Evolutionary conservation across 2,329 filamentous ascomycete genomes (phyloP), one percentile per base, ranked within the genome.

Genomic region (Pseudofabraea citricarpa): DNA sequence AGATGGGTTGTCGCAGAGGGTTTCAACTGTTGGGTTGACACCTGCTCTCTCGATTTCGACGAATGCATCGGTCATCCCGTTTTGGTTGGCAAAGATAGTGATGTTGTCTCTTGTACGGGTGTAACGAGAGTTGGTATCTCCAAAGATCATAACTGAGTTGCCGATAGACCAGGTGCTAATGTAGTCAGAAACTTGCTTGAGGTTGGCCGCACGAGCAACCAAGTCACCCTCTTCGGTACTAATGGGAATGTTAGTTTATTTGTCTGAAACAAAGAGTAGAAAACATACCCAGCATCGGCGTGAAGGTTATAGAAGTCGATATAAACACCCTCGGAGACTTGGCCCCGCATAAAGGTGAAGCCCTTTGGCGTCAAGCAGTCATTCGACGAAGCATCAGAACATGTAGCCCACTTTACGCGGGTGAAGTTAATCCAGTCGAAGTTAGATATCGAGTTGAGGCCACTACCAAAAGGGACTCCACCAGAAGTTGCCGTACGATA

Each of bases 321-420:
- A 47, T 74, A 81, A 6, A 78, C 70, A 13, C 72, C 72, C 26
- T 69, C 65, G 7, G 68, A 70, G 12, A 83, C 52, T 16, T 68
- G 62, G 31, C 74, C 61, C 10, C 79, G 73, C 79, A 85, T 83
- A 37, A 79, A 79, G 1, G 80, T 84, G 60, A 84, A 85, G 12
- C 82, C 82, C 61, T 86, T 86, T 18, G 80, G 82, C 1, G 81
- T 85, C 49, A 85, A 64, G 57, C 82, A 85, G 59, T 86, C 82
- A 1, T 60, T 54, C 0, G 70, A 71, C 0, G 74, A 77, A 26
- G 71, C 70, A 55, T 77, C 60, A 45, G 74, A 77, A 63, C 81
- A 84, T 3, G 58, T 65, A 19, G 68, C 60, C 80, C 82, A 86
- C 55, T 80, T 78, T 38, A 72, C 64, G 12, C 81, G 74, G 33